Conservation (phyloP, 1,284 basidiomycete species). For the Ganoderma leucocontextum region DNA sequence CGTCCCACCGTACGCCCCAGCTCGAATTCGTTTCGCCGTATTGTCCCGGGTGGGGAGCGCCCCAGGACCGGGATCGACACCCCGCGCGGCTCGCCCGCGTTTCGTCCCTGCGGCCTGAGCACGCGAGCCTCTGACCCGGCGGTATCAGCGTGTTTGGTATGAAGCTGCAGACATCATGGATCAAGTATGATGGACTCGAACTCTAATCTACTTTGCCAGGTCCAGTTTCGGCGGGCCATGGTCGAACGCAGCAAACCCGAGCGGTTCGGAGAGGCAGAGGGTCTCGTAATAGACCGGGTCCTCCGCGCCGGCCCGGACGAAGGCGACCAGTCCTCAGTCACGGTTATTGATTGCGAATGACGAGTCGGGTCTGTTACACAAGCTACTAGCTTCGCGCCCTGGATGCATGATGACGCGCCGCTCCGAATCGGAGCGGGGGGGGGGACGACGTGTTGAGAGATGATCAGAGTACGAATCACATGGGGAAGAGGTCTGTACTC, state of each 20-base stretch:
- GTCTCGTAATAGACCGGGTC: neutral
- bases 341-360: neutral
- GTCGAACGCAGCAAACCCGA: neutral
- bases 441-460: neutral
- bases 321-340: neutral
- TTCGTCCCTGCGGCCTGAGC: neutral
- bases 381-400: neutral
- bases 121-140: neutral
- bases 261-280: neutral
- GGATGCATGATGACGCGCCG: constrained; percentile 11
- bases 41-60: neutral
- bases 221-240: neutral
- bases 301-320: neutral
- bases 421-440: constrained; percentile 27
- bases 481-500: neutral
- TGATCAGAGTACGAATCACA: neutral
- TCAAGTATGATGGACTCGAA: neutral
- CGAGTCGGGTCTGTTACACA: constrained; percentile 8
- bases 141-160: neutral
- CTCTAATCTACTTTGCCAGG: neutral
- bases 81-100: neutral
- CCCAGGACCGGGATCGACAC: neutral
- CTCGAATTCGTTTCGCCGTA: constrained; percentile 3
- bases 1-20: neutral
- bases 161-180: neutral